Base-by-base conservation (phyloP, 2,329 filamentous ascomycete species). In the Beauveria varroae region DNA sequence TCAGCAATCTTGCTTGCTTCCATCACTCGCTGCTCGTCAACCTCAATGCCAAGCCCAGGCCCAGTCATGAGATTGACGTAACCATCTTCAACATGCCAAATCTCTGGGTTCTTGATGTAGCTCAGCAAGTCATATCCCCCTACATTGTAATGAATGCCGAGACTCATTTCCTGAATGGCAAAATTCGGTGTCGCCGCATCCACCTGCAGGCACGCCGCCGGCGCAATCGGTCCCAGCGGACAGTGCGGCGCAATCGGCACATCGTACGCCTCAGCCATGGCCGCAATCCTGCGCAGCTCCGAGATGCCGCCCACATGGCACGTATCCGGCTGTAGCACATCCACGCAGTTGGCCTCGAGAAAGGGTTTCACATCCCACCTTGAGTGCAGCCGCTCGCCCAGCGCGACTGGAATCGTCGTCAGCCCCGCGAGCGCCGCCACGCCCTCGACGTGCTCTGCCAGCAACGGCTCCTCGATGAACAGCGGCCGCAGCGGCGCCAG, bases 81-180 rank as follows among this genome's bases (percentile, higher is more conserved):
- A 0, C 88, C 88, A 50, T 84, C 80, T n/a, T 81, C 78, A 6
- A 91, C 83, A 46, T 84, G 76, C 78, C 87, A 90, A 0, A 89
- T 82, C 55, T 81, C 79, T 0, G 84, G 79, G 66, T 90, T 83
- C 67, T 81, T 83, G 2, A 86, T 77, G 68, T 91, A 91, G 28
- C 81, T 88, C 14, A 81, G 81, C 60, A 90, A 75, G 69, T 90
- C 87, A 66, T 85, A 78, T 2, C 83, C 79, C 1, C 83, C 86
- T 0, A 79, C 81, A 66, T 93, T 93, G 69, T 92, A 93, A 70
- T 93, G 90, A 66, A 93, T 92, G 0, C 89, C 89, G 34, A 91
- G 68, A 58, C 85, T 87, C 89, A 91, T 91, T 72, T 92, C 89
- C 68, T 90, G 85, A 37, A 92, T 91, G 0, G 81, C 83, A 69